Evolutionary conservation across 2,329 filamentous ascomycete genomes (phyloP), one percentile per base, ranked within the genome.

Genomic region (Fusarium nematophilum): DNA sequence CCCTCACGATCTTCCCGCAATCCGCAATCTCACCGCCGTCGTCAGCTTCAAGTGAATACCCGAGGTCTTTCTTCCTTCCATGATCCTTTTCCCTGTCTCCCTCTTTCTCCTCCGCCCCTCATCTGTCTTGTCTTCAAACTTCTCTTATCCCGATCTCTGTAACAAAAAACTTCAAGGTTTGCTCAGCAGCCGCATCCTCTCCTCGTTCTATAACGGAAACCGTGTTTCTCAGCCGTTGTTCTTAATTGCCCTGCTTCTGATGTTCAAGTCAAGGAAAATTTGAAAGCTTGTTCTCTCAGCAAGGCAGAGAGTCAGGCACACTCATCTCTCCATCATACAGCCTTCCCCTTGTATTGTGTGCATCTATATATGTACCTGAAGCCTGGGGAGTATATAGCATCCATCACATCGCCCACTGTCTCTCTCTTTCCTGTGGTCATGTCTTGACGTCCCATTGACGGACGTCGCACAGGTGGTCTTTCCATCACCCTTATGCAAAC

Each of bases 361-460:
- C 51, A 37, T 67, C 64, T 67, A 64, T 67, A 58, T 62, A 48
- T 60, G 56, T 53, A 58, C 40, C 46, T 45, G 26, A 60, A 61
- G 48, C 44, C 40, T 53, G 50, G 60, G 56, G 30, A 65, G 58
- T 49, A 51, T 26, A 53, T 55, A 48, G 38, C 57, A 63, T 58
- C 58, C 55, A 65, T 57, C 60, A 56, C 51, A 54, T 61, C 62
- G 51, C 46, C 59, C 45, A 62, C 52, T 51, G 33, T 52, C 54
- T 57, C 54, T 54, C 26, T 38, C 34, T 58, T 53, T 52, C 36
- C 21, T 34, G 52, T 49, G 34, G 36, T 57, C 40, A 27, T 47
- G 9, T 61, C 50, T 50, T 52, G 50, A 57, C 56, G 29, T 38
- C 53, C 56, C 30, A 51, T 33, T 56, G 45, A 40, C 23, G 43